These are phyloP conservation scores for Colletotrichum noveboracense DNA, from an alignment of 2,329 filamentous ascomycete genomes.

Conservation along the genomic window DNA sequence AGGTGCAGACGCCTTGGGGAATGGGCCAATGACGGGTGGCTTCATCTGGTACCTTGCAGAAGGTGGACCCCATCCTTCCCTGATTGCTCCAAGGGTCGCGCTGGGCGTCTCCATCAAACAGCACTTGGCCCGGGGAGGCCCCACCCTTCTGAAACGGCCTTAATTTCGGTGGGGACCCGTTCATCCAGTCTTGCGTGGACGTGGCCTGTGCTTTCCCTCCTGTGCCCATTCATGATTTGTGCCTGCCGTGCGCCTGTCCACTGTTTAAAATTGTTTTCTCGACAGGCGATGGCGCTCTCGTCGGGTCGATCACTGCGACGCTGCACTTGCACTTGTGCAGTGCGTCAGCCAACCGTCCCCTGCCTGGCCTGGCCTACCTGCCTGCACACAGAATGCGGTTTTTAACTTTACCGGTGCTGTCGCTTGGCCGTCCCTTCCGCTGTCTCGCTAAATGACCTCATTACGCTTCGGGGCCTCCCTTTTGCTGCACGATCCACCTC, in stretches of 20 bases:
- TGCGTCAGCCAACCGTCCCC: background rate
- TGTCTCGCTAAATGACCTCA: constrained; percentile 14
- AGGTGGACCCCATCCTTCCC: background rate
- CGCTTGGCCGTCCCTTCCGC: constrained; percentile 1
- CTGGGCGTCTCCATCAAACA: constrained; percentile 14
- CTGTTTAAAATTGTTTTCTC: background rate
- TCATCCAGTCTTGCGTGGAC: constrained; percentile 22
- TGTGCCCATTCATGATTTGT: background rate
- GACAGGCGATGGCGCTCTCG: background rate
- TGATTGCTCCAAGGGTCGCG: constrained; percentile 25
- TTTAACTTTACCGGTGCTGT: background rate
- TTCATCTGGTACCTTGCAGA: constrained; percentile 25
- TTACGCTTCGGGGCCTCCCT: constrained; percentile 9
- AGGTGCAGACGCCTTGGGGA: background rate
- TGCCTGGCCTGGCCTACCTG: background rate
- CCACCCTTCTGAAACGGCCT: constrained; percentile 22
- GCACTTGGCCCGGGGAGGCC: constrained; percentile 11
- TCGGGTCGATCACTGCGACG: constrained; percentile 3
- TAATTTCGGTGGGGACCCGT: constrained; percentile 24
- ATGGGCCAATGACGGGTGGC: background rate
- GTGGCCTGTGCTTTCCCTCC: constrained; percentile 2
- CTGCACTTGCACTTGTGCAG: background rate
- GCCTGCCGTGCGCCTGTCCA: background rate
- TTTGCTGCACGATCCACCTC: background rate
- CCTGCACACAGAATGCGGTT: background rate